phyloP scores from a whole-genome alignment of 208 protist species.

The Crithidia sp. region DNA sequence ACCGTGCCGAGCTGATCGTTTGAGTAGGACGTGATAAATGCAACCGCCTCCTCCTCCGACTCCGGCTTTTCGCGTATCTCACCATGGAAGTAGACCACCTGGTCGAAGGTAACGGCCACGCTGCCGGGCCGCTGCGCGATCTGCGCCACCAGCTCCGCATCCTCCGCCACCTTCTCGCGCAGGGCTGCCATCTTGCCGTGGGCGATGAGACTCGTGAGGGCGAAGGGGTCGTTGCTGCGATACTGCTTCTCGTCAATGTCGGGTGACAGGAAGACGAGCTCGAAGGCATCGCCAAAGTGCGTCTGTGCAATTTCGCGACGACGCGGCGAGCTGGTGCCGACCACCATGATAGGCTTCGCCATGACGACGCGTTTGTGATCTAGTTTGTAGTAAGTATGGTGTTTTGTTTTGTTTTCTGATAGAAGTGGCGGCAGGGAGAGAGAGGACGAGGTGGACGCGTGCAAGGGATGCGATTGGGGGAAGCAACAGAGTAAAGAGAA shows the following conservation, averaged over 20 bases:
- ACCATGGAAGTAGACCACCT: constrained; percentile 77
- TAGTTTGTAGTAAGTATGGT: too few relatives aligned
- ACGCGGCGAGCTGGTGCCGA: constrained; percentile 73
- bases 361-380: neutral
- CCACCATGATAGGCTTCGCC: constrained; percentile 59
- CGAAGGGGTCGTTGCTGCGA: constrained; percentile 50
- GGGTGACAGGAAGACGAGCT: constrained; percentile 61
- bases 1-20: constrained; percentile 65
- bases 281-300: constrained; percentile 51
- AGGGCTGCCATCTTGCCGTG: constrained; percentile 47
- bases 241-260: constrained; percentile 87
- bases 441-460: too few relatives aligned
- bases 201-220: constrained; percentile 58
- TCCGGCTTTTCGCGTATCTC: constrained; percentile 88
- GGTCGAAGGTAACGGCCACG: constrained; percentile 83
- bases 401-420: too few relatives aligned
- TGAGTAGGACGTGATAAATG: constrained; percentile 74
- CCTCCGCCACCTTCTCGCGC: constrained; percentile 10
- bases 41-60: constrained; percentile 40
- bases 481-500: too few relatives aligned
- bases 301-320: constrained; percentile 42
- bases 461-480: too few relatives aligned
- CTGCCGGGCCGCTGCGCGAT: constrained; percentile 28
- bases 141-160: constrained; percentile 14
- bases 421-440: too few relatives aligned